A percentile compares a stretch with the other conserved stretches of the same genome.
phyloP scores from a whole-genome alignment of 2,329 filamentous ascomycete genomes.

The Exophiala dermatitidis region DNA sequence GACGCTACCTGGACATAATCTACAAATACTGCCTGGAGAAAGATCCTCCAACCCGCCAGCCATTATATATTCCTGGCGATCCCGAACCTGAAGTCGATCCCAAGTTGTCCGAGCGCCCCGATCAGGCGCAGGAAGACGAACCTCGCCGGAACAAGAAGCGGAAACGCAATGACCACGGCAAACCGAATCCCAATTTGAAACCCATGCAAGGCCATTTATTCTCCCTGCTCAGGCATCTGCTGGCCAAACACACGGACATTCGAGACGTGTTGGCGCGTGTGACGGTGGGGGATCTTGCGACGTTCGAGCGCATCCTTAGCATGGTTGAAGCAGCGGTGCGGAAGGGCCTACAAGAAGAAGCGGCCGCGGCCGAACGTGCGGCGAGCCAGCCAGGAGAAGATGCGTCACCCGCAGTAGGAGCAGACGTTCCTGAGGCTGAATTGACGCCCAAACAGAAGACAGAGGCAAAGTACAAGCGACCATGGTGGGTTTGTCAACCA shows the following conservation, averaged over 20 bases:
- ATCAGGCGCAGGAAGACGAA: background rate
- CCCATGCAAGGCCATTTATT: constrained; percentile 90
- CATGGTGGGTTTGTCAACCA: constrained; percentile 86
- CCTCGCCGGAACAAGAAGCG: constrained; percentile 15
- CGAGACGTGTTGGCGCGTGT: constrained; percentile 72
- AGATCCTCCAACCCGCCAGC: constrained; percentile 59
- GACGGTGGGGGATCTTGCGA: constrained; percentile 62
- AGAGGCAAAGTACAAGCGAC: constrained; percentile 66
- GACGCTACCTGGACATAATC: constrained; percentile 86
- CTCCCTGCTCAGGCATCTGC: constrained; percentile 75
- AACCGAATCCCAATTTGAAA: constrained; percentile 55
- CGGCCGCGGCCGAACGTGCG: background rate
- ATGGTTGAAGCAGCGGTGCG: constrained; percentile 71
- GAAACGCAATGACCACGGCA: constrained; percentile 42
- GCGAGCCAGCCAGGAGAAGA: background rate
- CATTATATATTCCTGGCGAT: constrained; percentile 63
- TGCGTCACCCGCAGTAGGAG: constrained; percentile 28
- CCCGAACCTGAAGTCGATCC: constrained; percentile 17
- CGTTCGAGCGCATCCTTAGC: constrained; percentile 67
- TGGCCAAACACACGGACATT: constrained; percentile 72
- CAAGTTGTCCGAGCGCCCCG: background rate
- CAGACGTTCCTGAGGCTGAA: constrained; percentile 46
- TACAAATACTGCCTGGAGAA: constrained; percentile 65
- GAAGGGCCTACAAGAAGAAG: constrained; percentile 25
- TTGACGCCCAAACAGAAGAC: constrained; percentile 40